These are phyloP conservation scores for Gossypium lobatum DNA, from an alignment of 441 rosid species.

Conservation along the genomic window DNA sequence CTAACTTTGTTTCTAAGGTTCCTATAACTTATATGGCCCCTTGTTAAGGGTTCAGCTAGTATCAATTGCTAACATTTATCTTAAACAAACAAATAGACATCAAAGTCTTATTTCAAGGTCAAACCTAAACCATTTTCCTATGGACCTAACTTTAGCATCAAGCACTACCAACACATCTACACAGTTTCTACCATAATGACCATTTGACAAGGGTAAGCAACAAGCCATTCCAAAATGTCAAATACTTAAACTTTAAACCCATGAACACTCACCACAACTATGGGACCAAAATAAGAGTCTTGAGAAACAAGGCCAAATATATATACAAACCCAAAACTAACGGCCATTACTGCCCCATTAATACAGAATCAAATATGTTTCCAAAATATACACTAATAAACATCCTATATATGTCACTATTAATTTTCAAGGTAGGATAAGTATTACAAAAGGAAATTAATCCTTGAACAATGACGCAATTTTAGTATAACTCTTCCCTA, in stretches of 20 bases:
- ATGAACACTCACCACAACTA: neutral
- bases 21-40: no score
- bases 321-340: neutral
- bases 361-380: neutral
- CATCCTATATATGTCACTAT: neutral
- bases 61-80: no score
- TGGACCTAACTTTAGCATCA: neutral
- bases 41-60: no score
- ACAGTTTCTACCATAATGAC: neutral
- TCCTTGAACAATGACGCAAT: neutral
- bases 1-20: no score
- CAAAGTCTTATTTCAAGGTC: neutral
- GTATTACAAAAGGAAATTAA: neutral
- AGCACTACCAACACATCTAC: neutral
- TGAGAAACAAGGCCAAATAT: neutral
- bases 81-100: neutral
- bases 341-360: neutral
- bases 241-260: neutral
- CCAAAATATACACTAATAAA: neutral
- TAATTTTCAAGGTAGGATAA: neutral
- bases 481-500: neutral
- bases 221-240: neutral
- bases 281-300: neutral
- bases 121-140: neutral
- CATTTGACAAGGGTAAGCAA: neutral